Evolutionary conservation across 345 rosid species (phyloP), one percentile per base, ranked within the genome.

Genomic region (Populus deltoides): DNA sequence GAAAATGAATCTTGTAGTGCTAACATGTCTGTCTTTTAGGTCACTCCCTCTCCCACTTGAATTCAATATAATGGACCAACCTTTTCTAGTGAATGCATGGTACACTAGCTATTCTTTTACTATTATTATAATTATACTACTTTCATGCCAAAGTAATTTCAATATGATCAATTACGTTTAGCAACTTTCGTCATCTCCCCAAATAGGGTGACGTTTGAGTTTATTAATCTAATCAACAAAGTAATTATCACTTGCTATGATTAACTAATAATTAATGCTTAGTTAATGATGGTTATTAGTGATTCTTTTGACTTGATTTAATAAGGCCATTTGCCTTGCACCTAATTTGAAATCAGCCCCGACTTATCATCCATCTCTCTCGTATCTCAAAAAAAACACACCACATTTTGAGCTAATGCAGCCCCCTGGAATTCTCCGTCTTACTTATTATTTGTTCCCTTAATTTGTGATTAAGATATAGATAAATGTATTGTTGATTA

Each of bases 111-210:
- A 18, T 1, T 51, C n/a, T 51, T 16, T 1, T 5, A 51, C 57
- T 18, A 51, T 51, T 51, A 51, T 45, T 12, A 45, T 45, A 12
- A 45, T 13, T 12, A 45, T 3, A 13, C 17, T 45, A 9, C 49
- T 45, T 13, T 12, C 13, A 45, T 45, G 49, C 51, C 51, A 13
- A 45, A 45, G 15, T 45, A 51, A 51, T 4, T 51, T 51, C 22
- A 51, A 17, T 16, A 51, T 4, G 57, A 51, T 5, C 57, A 17
- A 5, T 22, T 1, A 51, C 45, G 51, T 47, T 47, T 15, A 47
- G 51, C 51, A 70, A 24, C 74, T 24, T 62, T 74, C 69, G 76
- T 74, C 76, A 74, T 61, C 53, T 36, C 67, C 43, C 4, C 2
- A 13, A 38, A 8, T 36, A 15, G 57, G 31, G 55, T 74, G 76